Base-by-base conservation (phyloP, 2,329 filamentous ascomycete species). In the Arthrobotrys megalospora region DNA sequence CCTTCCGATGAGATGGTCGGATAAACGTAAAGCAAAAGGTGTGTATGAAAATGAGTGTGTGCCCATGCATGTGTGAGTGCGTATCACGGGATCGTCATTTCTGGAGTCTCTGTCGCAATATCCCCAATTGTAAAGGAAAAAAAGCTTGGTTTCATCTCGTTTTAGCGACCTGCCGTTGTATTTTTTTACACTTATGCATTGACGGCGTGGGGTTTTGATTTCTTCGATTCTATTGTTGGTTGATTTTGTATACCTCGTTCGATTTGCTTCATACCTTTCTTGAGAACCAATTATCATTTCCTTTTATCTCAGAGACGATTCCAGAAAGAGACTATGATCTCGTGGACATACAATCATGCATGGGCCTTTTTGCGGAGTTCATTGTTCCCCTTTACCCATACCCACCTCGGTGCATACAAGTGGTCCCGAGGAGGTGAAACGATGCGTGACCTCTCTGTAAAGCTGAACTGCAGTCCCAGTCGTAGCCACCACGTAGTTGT, bases 121-220 rank as follows among this genome's bases (percentile, higher is more conserved):
- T 24, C 58, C 48, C 28, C n/a, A 47, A 28, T 21, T 36, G 6
- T 41, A 38, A 58, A 41, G 16, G 7, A 58, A 58, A 67, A 19
- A 45, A 52, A 67, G 19, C 11, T 52, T 50, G 21, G 45, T 66
- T 48, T 66, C 45, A 28, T 28, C 28, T 38, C 34, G 12, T 34
- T 52, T 50, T 43, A 67, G 60, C 41, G 64, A 41, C 48, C 64
- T 14, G 48, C 48, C 24, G 2, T 41, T 58, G 6, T 36, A 21
- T 21, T 58, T 52, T 65, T 47, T 48, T 68, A 12, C 53, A 76
- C 64, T 64, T 36, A n/a, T 69, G 71, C 71, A 76, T 68, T 41
- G 14, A 76, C 69, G 71, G 71, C 66, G 72, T 69, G 63, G 63
- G 63, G 16, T 41, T 52, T 64, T 48, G 14, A 34, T 36, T 64